Evolutionary conservation across 2,329 filamentous ascomycete species (phyloP), one percentile per base, ranked within the genome.

Genomic region (Colletotrichum coccodes): DNA sequence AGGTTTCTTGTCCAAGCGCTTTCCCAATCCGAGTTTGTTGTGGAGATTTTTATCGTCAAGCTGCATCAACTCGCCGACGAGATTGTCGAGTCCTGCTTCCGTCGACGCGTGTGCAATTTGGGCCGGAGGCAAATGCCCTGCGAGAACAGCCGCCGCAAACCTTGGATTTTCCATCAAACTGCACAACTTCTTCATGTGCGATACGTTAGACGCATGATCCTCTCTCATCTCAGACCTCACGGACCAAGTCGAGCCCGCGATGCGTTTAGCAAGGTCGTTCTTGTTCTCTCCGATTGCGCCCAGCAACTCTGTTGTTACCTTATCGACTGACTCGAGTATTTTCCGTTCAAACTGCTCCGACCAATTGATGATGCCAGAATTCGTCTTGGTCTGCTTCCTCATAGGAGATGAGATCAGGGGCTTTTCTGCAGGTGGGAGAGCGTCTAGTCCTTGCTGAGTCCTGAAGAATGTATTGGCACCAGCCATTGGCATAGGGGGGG

Each of bases 401-500:
- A 9, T 6, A 14, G 44, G 32, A 12, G 57, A 36, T n/a, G 53
- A 12, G 18, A 21, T 16, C 9, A 32, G 9, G 30, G 32, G 2
- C 16, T 64, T 56, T 1, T 18, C 6, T 12, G 28, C 44, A 4
- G 49, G 50, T 6, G 60, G 16, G 6, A 46, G 58, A 30, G 56
- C 36, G 4, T 2, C 53, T 71, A 9, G 40, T 56, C 32, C 61
- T 12, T 52, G 47, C n/a, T 60, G 61, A 7, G 71, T 47, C 49
- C 77, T 76, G 68, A 83, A 80, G 63, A 75, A 81, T 2, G 80
- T 82, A 54, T 81, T 78, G 21, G 80, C 72, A 44, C 80, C 76
- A 12, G 73, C 70, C 32, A 82, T 76, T 4, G 80, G 80, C 65
- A 78, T 70, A 9, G 78, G 79, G 1, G 69, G 40, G n/a, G 42